Evolutionary conservation across 495 filamentous ascomycete species (phyloP), one percentile per base, ranked within the genome.

Genomic region (Penicillium bialowiezense): DNA sequence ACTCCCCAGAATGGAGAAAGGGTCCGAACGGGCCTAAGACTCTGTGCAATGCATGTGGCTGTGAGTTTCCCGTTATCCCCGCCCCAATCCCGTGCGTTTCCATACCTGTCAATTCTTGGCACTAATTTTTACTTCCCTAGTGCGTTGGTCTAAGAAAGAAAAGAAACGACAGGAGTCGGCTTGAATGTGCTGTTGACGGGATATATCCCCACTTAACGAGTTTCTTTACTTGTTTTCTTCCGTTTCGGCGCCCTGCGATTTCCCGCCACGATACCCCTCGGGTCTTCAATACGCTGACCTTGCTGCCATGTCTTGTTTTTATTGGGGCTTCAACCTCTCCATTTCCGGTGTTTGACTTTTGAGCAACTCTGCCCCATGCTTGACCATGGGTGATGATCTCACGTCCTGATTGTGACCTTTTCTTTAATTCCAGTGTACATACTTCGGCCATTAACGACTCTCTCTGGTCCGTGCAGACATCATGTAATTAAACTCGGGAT

Each of bases 1-100:
- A 97, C 56, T 95, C 89, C 13, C 93, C 93, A 0, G 93, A 98
- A 72, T 98, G 93, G 93, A 79, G 93, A 48, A 97, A 96, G 62
- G 93, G 93, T 0, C 93, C 93, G 0, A 86, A 80, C 44, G 93
- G 93, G 6, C 93, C 93, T 3, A 97, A 98, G 71, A 97, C 92
- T 2, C 72, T 98, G 36, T 98, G 93, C 70, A 98, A 98, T 74
- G 93, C 93, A 18, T 98, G 93, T 70, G 93, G 93, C 50, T 79
- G 91, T 70, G 70, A 70, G 81, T 79, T 48, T 19, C n/a, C 32
- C 20, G 20, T 20, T 9, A 39, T 13, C 40, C 21, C 19, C 20
- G 14, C 31, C 20, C 23, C 10, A 41, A 41, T 35, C 18, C 26
- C 26, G 42, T n/a, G 17, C 12, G 24, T 38, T 48, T 29, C 13